phyloP scores from a whole-genome alignment of 2,329 filamentous ascomycete species.

The Exserohilum turcica region DNA sequence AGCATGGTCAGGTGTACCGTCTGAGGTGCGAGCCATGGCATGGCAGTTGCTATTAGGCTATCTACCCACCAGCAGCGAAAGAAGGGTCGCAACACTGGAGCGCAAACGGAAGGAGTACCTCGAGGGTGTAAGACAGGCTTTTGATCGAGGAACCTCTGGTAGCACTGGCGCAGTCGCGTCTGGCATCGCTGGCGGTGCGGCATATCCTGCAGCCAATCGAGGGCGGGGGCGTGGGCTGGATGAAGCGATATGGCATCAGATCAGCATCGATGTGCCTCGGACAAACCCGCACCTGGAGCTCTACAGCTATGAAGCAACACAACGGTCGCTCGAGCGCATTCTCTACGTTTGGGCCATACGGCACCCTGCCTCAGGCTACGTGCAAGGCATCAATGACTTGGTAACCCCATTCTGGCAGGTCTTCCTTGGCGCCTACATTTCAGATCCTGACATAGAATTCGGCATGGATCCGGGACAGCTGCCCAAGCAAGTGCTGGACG shows the following conservation, averaged over 20 bases:
- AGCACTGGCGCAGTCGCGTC: conserved; percentile 52
- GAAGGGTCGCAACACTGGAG: conserved; percentile 86
- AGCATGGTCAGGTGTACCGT: conserved; percentile 92
- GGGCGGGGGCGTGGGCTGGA: conserved; percentile 78
- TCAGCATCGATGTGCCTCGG: conserved; percentile 95
- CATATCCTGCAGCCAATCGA: conserved; percentile 56
- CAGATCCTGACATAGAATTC: conserved; percentile 87
- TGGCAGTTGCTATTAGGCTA: conserved; percentile 97
- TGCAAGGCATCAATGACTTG: conserved; percentile 97
- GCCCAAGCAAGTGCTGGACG: conserved; percentile 87
- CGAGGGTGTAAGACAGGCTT: conserved; percentile 78
- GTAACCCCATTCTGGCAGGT: conserved; percentile 99
- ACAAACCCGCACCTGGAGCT: conserved; percentile 96
- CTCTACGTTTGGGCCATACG: conserved; percentile 97
- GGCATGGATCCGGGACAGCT: conserved; percentile 97
- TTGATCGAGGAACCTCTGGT: conserved; percentile 59
- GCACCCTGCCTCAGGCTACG: conserved; percentile 95
- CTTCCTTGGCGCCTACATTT: conserved; percentile 91
- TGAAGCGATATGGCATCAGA: conserved; percentile 99
- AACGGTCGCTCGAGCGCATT: conserved; percentile 90
- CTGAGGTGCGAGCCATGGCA: conserved; percentile 97
- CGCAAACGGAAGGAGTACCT: conserved; percentile 95
- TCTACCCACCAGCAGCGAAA: conserved; percentile 93
- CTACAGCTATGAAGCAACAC: conserved; percentile 94
- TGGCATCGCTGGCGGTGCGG: conserved; percentile 57